Conservation (phyloP, 1,284 basidiomycete genomes). For the Tremellales sp. region DNA sequence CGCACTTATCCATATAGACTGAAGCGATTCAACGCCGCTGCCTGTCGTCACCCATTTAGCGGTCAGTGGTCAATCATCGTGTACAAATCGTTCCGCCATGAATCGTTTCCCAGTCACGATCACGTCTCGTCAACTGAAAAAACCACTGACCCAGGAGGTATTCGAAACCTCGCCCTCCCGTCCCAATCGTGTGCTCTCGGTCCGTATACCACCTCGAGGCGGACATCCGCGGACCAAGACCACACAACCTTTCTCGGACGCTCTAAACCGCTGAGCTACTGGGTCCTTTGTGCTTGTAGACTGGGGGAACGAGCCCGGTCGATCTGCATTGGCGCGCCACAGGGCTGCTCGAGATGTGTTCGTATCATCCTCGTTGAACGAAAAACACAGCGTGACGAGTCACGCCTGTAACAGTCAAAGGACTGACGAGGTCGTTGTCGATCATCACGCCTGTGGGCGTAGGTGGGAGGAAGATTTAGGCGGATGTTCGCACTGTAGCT, state of each 20-base stretch:
- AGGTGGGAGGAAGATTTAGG: too few species aligned
- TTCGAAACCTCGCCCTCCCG: slow-evolving; percentile 17
- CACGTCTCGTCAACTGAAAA: not conserved
- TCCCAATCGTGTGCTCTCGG: slow-evolving; percentile 4
- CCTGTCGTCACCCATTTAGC: too few species aligned
- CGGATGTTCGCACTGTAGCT: too few species aligned
- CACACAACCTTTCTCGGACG: not conserved
- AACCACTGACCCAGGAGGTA: slow-evolving; percentile 1
- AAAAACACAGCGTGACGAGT: not conserved
- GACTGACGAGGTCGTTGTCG: too few species aligned
- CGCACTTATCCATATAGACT: too few species aligned
- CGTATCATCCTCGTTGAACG: too few species aligned
- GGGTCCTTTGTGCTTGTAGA: not conserved
- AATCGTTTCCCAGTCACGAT: not conserved
- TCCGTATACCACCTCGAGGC: slow-evolving; percentile 5
- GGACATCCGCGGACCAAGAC: slow-evolving; percentile 1
- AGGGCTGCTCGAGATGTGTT: not conserved
- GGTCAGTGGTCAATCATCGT: too few species aligned
- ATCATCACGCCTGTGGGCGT: too few species aligned
- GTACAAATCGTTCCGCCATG: too few species aligned
- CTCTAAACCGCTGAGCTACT: slow-evolving; percentile 19
- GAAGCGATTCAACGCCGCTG: too few species aligned
- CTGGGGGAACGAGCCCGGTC: not conserved
- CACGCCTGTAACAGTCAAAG: not conserved
- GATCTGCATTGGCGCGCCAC: not conserved